A percentile compares a stretch with the other conserved stretches of the same genome.
These are phyloP conservation scores for Nicotiana rustica DNA, from an alignment of 305 asterid species.

Conservation along the genomic window DNA sequence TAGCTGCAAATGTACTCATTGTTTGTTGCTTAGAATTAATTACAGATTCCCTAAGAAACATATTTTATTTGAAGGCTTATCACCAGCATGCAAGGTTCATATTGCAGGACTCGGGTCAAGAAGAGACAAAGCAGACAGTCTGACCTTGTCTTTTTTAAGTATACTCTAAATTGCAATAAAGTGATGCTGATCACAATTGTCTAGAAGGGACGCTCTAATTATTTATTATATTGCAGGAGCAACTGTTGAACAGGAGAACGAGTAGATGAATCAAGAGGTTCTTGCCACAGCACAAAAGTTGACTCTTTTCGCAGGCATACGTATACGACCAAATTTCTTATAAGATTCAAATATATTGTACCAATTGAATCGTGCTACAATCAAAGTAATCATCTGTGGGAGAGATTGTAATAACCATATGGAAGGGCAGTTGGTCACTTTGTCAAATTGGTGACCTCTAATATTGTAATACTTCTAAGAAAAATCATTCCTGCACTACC, in stretches of 20 bases:
- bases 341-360: neutral
- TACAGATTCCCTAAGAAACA: constrained; percentile 58
- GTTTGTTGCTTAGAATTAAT: constrained; percentile 52
- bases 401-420: neutral
- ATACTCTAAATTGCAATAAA: constrained; percentile 3
- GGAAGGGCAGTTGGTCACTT: constrained; percentile 6
- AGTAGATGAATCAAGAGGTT: constrained; percentile 18
- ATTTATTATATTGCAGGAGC: neutral
- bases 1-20: constrained; percentile 62
- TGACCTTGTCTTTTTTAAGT: constrained; percentile 16
- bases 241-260: neutral
- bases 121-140: constrained; percentile 22
- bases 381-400: neutral
- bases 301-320: neutral
- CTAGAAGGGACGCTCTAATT: neutral
- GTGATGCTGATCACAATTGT: neutral
- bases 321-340: neutral
- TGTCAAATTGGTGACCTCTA: constrained; percentile 3
- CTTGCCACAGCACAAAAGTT: neutral
- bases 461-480: neutral
- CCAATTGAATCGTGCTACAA: neutral
- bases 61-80: constrained; percentile 28
- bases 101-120: constrained; percentile 29
- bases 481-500: constrained; percentile 33
- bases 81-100: constrained; percentile 32